A percentile compares a stretch with the other conserved stretches of the same genome.
These are phyloP conservation scores for Salix exigua DNA, from an alignment of 345 rosid genomes.

Conservation along the genomic window DNA sequence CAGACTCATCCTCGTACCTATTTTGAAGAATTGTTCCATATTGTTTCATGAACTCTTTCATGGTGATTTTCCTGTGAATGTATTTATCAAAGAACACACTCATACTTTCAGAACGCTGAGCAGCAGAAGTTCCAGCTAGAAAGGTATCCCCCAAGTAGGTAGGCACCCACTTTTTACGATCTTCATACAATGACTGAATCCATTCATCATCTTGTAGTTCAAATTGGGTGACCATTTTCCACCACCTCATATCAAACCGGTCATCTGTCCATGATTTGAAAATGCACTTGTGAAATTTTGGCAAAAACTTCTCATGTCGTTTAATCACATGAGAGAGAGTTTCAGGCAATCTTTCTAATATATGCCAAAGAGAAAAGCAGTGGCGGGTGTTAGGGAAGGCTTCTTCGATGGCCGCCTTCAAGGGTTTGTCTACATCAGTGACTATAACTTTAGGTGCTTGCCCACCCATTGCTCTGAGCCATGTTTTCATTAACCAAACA, in stretches of 20 bases:
- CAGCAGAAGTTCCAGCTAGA: conserved; percentile 22
- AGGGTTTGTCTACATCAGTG: conserved; percentile 22
- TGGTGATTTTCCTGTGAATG: conserved; percentile 20
- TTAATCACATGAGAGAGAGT: conserved; percentile 20
- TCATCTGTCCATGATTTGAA: conserved; percentile 30
- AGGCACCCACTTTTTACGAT: conserved; percentile 31
- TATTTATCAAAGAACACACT: conserved; percentile 27
- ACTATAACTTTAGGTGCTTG: conserved; percentile 22
- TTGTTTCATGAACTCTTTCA: conserved; percentile 30
- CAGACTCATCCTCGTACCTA: conserved; percentile 23
- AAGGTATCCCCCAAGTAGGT: conserved; percentile 20
- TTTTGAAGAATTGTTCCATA: conserved; percentile 22
- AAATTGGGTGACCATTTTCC: conserved; percentile 24
- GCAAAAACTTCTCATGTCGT: conserved; percentile 19
- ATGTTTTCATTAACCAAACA: conserved; percentile 24
- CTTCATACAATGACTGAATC: conserved; percentile 19
- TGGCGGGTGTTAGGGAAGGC: conserved; percentile 20
- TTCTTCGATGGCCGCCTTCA: conserved; percentile 24
- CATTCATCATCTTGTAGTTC: conserved; percentile 24
- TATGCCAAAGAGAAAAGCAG: conserved; percentile 26
- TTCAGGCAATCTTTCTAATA: conserved; percentile 24
- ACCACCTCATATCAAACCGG: conserved; percentile 26
- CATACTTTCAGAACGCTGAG: conserved; percentile 26
- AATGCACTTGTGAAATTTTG: conserved; percentile 21
- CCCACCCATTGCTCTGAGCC: conserved; percentile 33